These are phyloP conservation scores for Licmophora abbreviata DNA, from an alignment of 108 stramenopile genomes.

Conservation along the genomic window DNA sequence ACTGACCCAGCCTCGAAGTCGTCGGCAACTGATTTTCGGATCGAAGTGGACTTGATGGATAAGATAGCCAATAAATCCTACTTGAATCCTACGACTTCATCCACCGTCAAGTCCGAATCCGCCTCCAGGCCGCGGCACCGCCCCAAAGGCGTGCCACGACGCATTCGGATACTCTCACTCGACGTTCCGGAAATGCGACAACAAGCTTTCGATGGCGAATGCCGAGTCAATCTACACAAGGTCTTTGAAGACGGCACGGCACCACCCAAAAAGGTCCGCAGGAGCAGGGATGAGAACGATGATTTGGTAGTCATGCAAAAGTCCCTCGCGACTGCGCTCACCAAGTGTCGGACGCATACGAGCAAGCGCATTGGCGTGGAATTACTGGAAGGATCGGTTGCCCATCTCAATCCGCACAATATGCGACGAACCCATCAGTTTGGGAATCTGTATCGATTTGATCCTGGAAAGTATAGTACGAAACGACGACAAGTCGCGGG, in stretches of 20 bases:
- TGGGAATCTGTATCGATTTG: constrained; percentile 41
- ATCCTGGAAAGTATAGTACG: constrained; percentile 43
- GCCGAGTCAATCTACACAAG: constrained; percentile 26
- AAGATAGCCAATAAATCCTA: constrained; percentile 57
- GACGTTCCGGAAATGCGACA: constrained; percentile 58
- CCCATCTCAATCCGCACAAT: constrained; percentile 62
- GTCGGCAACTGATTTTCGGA: constrained; percentile 4
- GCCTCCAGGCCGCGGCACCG: constrained; percentile 2
- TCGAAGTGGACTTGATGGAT: constrained; percentile 62
- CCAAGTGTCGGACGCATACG: constrained; percentile 20
- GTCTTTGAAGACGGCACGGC: constrained; percentile 48
- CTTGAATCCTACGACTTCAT: constrained; percentile 15
- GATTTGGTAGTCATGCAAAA: constrained; percentile 50
- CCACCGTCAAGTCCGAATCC: neutral
- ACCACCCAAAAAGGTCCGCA: constrained; percentile 48
- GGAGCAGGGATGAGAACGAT: no score
- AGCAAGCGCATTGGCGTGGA: constrained; percentile 48
- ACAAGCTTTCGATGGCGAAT: constrained; percentile 35
- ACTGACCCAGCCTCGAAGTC: neutral
- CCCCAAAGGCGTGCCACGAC: constrained; percentile 47
- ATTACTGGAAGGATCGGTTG: constrained; percentile 61
- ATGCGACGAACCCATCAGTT: constrained; percentile 57
- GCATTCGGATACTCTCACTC: constrained; percentile 45
- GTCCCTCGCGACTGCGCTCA: constrained; percentile 37
- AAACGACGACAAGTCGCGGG: constrained; percentile 3